Evolutionary conservation across 441 rosid genomes (phyloP), one percentile per base, ranked within the genome.

Genomic region (Metrosideros polymorpha): DNA sequence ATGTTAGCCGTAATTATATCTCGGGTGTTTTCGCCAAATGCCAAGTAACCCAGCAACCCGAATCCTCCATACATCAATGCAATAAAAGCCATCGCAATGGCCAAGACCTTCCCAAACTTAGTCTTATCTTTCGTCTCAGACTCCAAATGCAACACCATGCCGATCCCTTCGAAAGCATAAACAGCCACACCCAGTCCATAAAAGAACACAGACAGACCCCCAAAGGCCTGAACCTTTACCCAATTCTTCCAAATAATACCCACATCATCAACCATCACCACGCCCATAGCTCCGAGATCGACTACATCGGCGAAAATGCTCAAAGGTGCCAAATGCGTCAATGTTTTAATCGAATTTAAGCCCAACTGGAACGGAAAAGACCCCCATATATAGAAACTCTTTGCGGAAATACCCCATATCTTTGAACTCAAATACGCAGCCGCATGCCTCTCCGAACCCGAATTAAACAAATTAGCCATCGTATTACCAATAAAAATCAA

Each of bases 111-210:
- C 17, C 95, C 97, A 86, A 95, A 96, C 86, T 92, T 94, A 25
- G 91, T 89, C 91, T 90, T 94, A 14, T 95, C 94, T 79, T 91
- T 88, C 82, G 85, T 90, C 90, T 96, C 99, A 0, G 98, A 91
- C 86, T 96, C 98, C 83, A 95, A 86, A n/a, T 97, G 98, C 89
- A 94, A 88, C 51, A 92, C 95, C 98, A 96, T 94, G 53, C 96
- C 98, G 54, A 95, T 83, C 29, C 95, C 97, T 91, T 96, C 98
- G 39, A 93, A 94, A 19, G 97, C 92, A 85, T 94, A 95, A 24
- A 96, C 92, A 15, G 94, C 94, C n/a, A 96, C 99, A 12, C 98
- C 99, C 89, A 95, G 89, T 15, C 99, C 98, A 56, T 95, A 95
- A 75, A 93, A 92, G 86, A 94, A 92, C 32, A 92, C 85, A 22